phyloP scores from a whole-genome alignment of 306 rosid species.

The Quercus suber region DNA sequence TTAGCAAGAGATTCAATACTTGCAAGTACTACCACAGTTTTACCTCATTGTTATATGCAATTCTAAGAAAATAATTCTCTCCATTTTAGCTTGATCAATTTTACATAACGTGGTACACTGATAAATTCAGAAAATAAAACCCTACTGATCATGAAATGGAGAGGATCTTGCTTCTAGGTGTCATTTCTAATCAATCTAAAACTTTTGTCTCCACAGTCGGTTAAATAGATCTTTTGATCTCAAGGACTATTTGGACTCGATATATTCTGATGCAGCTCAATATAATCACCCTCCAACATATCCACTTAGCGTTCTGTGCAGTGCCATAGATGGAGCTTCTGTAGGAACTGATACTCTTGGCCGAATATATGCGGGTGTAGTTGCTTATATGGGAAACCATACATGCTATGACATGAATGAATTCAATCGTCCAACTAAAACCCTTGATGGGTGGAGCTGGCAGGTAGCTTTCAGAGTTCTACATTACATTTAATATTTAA shows the following conservation, averaged over 20 bases:
- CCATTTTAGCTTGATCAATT: too few relatives aligned
- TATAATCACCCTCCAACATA: slow-evolving; percentile 22
- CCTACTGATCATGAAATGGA: too few relatives aligned
- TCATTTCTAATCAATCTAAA: not conserved
- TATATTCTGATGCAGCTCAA: slow-evolving; percentile 27
- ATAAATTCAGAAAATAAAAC: too few relatives aligned
- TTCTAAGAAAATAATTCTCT: too few relatives aligned
- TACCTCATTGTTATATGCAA: not conserved
- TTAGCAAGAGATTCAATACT: slow-evolving; percentile 42
- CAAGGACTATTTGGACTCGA: slow-evolving; percentile 16
- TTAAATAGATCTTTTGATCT: slow-evolving; percentile 19
- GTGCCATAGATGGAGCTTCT: slow-evolving; percentile 28
- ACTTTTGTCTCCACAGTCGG: slow-evolving; percentile 7
- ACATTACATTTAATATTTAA: not conserved
- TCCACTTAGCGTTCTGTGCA: slow-evolving; percentile 23
- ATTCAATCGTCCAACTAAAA: slow-evolving; percentile 11
- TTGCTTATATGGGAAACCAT: not conserved
- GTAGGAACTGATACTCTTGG: slow-evolving; percentile 21
- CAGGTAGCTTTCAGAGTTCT: slow-evolving; percentile 22
- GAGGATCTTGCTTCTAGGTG: not conserved
- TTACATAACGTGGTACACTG: too few relatives aligned
- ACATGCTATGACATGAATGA: slow-evolving; percentile 30
- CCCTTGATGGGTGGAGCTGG: slow-evolving; percentile 32
- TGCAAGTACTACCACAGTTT: slow-evolving; percentile 32
- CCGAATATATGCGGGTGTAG: slow-evolving; percentile 34